Evolutionary conservation across 768 basidiomycete species (phyloP), one percentile per base, ranked within the genome.

Genomic region (Termitomyces sp.): DNA sequence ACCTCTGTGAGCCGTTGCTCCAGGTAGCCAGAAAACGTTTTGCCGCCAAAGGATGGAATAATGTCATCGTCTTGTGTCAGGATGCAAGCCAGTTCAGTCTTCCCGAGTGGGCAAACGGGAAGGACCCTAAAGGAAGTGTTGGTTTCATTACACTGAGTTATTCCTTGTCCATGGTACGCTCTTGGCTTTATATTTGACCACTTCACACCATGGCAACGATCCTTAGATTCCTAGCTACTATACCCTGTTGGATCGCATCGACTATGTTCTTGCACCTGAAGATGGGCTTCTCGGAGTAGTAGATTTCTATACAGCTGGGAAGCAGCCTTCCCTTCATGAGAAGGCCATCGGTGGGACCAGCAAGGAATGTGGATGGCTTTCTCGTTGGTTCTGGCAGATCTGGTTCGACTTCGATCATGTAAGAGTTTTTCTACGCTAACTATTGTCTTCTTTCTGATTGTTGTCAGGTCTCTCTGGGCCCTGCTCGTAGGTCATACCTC

Each of bases 381-480:
- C 78, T n/a, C 76, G 86, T 3, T 83, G 84, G 82, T 90, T 90
- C 72, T 89, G 88, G 88, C 83, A 86, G 60, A 84, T 85, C 40
- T 89, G 84, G 84, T 82, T 80, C 59, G 78, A 80, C 56, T 80
- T 81, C 56, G 80, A 80, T 58, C 76, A 78, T 60, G 77, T 68
- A 56, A 61, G 45, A 72, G 64, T 58, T 62, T 55, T 62, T 36
- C 27, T 32, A 46, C 59, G 11, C 25, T 16, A 12, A 22, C n/a
- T 45, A 42, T 36, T 43, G 20, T 16, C 51, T 49, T 4, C 31
- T 43, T 9, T 40, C 16, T 20, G 33, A 49, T 27, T 45, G 31
- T 10, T 22, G 20, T 23, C 38, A 74, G 72, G 68, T 84, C 33
- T 80, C 76, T 15, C 67, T 82, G 9, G 76, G 77, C 22, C 81